Percentiles rank a stretch among this genome's conserved stretches.
Evolutionary conservation across 495 filamentous ascomycete species (phyloP).

Genomic region (Sabuloglossum arenarium): DNA sequence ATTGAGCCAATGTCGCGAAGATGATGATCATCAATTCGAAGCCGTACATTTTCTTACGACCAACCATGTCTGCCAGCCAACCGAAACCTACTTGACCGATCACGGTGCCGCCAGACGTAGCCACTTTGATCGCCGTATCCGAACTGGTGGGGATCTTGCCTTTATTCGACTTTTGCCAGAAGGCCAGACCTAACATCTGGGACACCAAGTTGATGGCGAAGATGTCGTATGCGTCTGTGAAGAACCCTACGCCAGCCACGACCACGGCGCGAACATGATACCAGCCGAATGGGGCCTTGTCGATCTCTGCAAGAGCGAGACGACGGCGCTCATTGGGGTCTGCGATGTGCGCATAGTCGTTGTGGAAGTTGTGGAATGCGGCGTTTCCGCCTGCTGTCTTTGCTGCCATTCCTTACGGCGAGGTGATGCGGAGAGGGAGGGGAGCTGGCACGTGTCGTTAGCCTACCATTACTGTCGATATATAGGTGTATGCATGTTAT

Average conservation of each 20-base stretch:
- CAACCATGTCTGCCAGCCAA: conserved; percentile 55
- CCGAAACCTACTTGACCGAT: conserved; percentile 72
- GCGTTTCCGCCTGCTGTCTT: conserved; percentile 40
- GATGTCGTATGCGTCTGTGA: conserved; percentile 64
- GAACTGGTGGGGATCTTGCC: conserved; percentile 34
- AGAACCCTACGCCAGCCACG: conserved; percentile 72
- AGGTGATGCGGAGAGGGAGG: not conserved
- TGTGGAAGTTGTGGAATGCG: conserved; percentile 48
- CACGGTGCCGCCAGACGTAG: conserved; percentile 73
- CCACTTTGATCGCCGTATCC: conserved; percentile 73
- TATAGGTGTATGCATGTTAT: not conserved
- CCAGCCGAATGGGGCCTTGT: conserved; percentile 63
- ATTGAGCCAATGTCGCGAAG: conserved; percentile 58
- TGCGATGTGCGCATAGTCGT: conserved; percentile 35
- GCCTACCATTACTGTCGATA: too few species aligned
- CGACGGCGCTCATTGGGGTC: conserved; percentile 59
- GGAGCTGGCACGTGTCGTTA: not conserved
- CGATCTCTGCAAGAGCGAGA: conserved; percentile 55
- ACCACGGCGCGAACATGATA: conserved; percentile 54
- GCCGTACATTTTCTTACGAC: conserved; percentile 73
- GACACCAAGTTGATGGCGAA: conserved; percentile 50
- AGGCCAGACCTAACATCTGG: conserved; percentile 52
- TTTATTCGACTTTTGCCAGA: conserved; percentile 26
- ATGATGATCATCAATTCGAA: conserved; percentile 79
- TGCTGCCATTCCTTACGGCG: conserved; percentile 4